phyloP scores from a whole-genome alignment of 345 rosid genomes.

The Physaria fendleri region DNA sequence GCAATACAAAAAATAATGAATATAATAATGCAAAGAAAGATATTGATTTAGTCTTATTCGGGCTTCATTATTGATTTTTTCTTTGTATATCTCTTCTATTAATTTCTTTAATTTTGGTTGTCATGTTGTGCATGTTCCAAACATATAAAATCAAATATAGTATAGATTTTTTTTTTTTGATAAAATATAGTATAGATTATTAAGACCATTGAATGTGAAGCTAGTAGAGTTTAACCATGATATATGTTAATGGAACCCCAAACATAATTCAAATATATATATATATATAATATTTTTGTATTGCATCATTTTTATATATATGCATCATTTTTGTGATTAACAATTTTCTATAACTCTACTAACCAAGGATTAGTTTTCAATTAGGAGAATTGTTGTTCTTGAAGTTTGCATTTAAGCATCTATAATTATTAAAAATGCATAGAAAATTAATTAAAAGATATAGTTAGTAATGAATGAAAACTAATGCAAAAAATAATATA shows the following conservation, averaged over 20 bases:
- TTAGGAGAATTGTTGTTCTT: too few species aligned
- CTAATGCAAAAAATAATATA: neutral
- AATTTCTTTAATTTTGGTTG: constrained; percentile 17
- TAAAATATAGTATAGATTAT: neutral
- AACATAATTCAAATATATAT: too few species aligned
- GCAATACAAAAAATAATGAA: neutral
- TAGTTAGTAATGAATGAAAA: neutral
- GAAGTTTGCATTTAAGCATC: too few species aligned
- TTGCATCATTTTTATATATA: too few species aligned
- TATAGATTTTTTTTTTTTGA: neutral
- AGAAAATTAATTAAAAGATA: neutral
- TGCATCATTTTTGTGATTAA: too few species aligned
- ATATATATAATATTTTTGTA: too few species aligned
- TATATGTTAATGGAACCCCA: neutral
- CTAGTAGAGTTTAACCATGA: neutral
- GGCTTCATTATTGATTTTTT: constrained; percentile 13
- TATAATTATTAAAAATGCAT: too few species aligned
- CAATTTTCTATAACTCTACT: too few species aligned
- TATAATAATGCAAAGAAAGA: constrained; percentile 9
- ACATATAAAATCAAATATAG: constrained; percentile 5
- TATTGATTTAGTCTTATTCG: neutral
- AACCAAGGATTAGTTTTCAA: too few species aligned
- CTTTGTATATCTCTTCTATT: neutral
- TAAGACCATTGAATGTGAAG: constrained; percentile 7
- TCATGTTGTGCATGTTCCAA: constrained; percentile 19